These are phyloP conservation scores for Protomyces macrosporus DNA, from an alignment of 1,139 yeast species.

Conservation along the genomic window DNA sequence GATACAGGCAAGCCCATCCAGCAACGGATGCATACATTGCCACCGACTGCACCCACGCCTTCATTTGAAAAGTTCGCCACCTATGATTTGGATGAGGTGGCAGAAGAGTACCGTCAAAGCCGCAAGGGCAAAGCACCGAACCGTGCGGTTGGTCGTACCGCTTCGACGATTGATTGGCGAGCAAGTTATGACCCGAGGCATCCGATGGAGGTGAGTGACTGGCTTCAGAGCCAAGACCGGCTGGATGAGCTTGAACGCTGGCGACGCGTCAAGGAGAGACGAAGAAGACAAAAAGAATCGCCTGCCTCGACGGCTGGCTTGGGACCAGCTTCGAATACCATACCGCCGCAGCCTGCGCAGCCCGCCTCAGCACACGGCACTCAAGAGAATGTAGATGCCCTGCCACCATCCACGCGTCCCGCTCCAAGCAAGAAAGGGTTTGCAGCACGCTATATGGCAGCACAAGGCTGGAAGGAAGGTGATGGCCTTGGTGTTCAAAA, in stretches of 20 bases:
- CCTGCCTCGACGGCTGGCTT: background rate
- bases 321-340: background rate
- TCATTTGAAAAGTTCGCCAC: slow-evolving; percentile 2
- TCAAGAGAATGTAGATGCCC: background rate
- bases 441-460: slow-evolving; percentile 23
- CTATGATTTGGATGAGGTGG: background rate
- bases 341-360: background rate
- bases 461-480: slow-evolving; percentile 21
- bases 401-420: background rate
- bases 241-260: background rate
- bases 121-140: background rate
- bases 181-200: slow-evolving; percentile 11
- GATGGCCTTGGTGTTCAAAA: slow-evolving; percentile 10
- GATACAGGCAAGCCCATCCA: background rate
- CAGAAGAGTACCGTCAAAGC: background rate
- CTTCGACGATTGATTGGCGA: background rate
- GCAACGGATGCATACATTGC: background rate
- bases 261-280: background rate
- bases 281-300: background rate
- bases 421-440: slow-evolving; percentile 21
- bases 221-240: slow-evolving; percentile 7
- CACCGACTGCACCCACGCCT: background rate
- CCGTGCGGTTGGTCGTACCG: background rate
- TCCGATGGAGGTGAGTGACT: slow-evolving; percentile 12
- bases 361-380: background rate